Base-by-base conservation (phyloP, 2,329 filamentous ascomycete species). In the Penicillium sp. region DNA sequence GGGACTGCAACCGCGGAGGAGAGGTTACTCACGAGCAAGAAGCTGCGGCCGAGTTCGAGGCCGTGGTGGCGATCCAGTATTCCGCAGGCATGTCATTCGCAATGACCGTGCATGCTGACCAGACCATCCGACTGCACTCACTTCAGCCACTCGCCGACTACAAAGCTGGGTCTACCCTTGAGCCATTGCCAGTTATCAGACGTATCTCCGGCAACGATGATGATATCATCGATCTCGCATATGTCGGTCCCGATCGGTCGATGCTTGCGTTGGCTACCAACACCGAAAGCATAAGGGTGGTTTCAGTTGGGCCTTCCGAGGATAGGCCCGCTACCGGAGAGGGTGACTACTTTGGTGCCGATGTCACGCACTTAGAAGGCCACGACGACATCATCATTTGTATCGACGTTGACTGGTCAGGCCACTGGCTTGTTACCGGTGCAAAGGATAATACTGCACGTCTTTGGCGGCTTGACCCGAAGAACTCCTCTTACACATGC, bases 371-470 rank as follows among this genome's bases (percentile, higher is more conserved):
- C 21, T 76, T 98, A 2, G 88, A 87, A 63, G 93, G 93, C 1
- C 93, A 98, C 60, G 84, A 90, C 43, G 93, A 98, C 59, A 96
- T 98, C 44, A 87, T 98, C 53, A 95, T 98, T 59, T 89, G 89
- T 51, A 75, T 98, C 34, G 90, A 96, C 65, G 83, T 88, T 3
- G 93, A 98, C 70, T 95, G 89, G 88, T 97, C 91, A 9, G 94
- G 94, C 0, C 84, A 93, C 66, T 98, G 93, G 93, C 80, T 98
- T 34, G 91, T 86, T 12, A 97, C 93, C 1, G 93, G 91, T 46
- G 88, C 91, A 21, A 98, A 98, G 71, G 93, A 98, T 67, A 98
- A 97, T 63, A 93, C 87, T 3, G 93, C 91, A 17, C 83, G 87
- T 56, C 72, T 98, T 32, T 98, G 93, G 93, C 79, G 85, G 45